Base-by-base conservation (phyloP, 2,329 filamentous ascomycete species). In the Colletotrichum truncatum region DNA sequence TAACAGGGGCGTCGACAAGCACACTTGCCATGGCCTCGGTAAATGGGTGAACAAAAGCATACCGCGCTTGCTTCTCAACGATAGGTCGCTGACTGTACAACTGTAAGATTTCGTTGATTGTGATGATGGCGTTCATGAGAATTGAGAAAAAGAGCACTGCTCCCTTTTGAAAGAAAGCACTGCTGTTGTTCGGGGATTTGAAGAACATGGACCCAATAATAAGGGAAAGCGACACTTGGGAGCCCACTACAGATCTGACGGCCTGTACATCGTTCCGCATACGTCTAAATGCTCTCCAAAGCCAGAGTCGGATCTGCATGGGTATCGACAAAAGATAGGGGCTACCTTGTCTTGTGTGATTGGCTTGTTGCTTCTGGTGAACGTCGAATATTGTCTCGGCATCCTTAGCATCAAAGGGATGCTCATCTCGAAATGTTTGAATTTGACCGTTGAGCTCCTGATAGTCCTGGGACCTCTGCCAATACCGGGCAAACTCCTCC, bases 171-270 rank as follows among this genome's bases (percentile, higher is more conserved):
- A 81, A 63, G 86, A 84, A 4, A 78, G 80, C 3, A 71, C 72
- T 0, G 83, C 81, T 5, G 77, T 78, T 18, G 77, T n/a, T 67
- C 0, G 78, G 75, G 1, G 81, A 74, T 16, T 81, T 80, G 67
- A 76, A 87, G 69, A 84, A 87, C 36, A 87, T 78, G 23, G 79
- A 82, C 16, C 83, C 83, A 52, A 87, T 79, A 62, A 87, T 84
- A 26, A 87, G 74, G 10, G 82, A 80, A n/a, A n/a, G n/a, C n/a
- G n/a, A n/a, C n/a, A n/a, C n/a, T n/a, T n/a, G n/a, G n/a, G n/a
- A n/a, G n/a, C n/a, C n/a, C n/a, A n/a, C n/a, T n/a, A n/a, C n/a
- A n/a, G n/a, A n/a, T n/a, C n/a, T n/a, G n/a, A n/a, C n/a, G n/a
- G n/a, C n/a, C n/a, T n/a, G n/a, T n/a, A n/a, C n/a, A n/a, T n/a